Evolutionary conservation across 139 green algal genomes (phyloP).

Genomic region (Edaphochlamys debaryana): DNA sequence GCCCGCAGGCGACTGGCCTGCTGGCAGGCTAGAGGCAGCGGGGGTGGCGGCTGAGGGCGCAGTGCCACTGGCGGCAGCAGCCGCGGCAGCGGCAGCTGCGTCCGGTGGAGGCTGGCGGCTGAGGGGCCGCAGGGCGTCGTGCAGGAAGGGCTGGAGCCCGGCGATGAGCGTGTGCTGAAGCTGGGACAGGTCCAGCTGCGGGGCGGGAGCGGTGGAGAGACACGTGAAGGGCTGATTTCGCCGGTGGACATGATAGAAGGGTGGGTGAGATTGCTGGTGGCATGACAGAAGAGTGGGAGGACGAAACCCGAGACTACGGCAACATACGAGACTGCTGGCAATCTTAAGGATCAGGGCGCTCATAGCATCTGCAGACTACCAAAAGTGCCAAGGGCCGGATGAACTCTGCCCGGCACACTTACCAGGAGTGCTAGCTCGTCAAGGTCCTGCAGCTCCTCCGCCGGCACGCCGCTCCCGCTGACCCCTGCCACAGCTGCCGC

Average conservation of each 20-base stretch:
- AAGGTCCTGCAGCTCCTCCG: slow-evolving; percentile 7
- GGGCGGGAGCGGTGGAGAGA: background rate
- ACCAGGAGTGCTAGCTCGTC: slow-evolving; percentile 33
- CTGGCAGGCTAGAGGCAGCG: too few species aligned
- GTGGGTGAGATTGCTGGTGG: too few species aligned
- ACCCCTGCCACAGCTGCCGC: background rate
- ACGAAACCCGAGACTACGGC: background rate
- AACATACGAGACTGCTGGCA: too few species aligned
- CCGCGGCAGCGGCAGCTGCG: background rate
- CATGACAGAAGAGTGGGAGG: too few species aligned
- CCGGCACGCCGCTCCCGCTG: too few species aligned
- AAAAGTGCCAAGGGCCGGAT: background rate
- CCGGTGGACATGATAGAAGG: too few species aligned
- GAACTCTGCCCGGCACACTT: too few species aligned
- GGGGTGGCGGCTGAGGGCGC: too few species aligned
- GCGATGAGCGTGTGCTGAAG: slow-evolving; percentile 33
- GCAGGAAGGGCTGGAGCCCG: slow-evolving; percentile 33
- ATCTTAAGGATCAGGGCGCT: too few species aligned
- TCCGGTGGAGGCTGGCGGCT: background rate
- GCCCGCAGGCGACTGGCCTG: background rate
- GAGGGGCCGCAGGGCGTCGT: slow-evolving; percentile 2
- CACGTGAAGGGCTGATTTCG: background rate
- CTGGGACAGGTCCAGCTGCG: slow-evolving; percentile 27
- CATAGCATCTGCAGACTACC: too few species aligned
- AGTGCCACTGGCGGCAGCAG: background rate